These are phyloP conservation scores for Ascosphaera apis DNA, from an alignment of 2,329 filamentous ascomycete genomes.

Conservation along the genomic window DNA sequence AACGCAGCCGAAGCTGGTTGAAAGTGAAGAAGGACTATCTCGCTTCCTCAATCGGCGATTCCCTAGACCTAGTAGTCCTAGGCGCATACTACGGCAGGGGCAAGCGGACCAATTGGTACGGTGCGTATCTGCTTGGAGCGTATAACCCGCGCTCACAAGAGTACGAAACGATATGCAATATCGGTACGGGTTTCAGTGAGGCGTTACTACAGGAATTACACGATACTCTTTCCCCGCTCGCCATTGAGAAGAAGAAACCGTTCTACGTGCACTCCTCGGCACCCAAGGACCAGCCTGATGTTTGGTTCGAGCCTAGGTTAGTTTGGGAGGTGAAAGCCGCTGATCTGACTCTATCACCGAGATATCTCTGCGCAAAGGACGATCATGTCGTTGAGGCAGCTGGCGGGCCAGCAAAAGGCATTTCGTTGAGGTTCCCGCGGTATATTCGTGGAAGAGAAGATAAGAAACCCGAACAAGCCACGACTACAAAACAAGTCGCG, in stretches of 20 bases:
- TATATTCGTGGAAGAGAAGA: conserved; percentile 86
- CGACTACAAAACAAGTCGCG: conserved; percentile 59
- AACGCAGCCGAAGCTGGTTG: conserved; percentile 92
- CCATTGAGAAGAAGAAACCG: conserved; percentile 78
- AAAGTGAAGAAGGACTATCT: conserved; percentile 99
- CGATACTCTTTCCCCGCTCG: conserved; percentile 46
- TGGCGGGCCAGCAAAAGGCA: conserved; percentile 46
- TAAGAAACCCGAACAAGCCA: conserved; percentile 86
- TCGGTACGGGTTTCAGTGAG: conserved; percentile 91
- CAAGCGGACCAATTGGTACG: conserved; percentile 88
- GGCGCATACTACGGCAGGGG: conserved; percentile 88
- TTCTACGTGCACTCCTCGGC: conserved; percentile 75
- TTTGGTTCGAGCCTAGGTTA: conserved; percentile 87
- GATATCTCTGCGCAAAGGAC: conserved; percentile 75
- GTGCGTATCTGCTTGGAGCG: conserved; percentile 84
- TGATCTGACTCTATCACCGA: conserved; percentile 73
- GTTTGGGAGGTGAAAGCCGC: conserved; percentile 98
- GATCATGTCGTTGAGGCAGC: conserved; percentile 52
- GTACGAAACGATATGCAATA: conserved; percentile 96
- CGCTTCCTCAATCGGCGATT: conserved; percentile 63
- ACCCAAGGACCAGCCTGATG: conserved; percentile 83
- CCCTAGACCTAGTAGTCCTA: conserved; percentile 82
- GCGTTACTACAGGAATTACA: conserved; percentile 78
- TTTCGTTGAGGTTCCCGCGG: conserved; percentile 73
- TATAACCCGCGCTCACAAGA: conserved; percentile 60